Percentiles rank a stretch among this genome's conserved stretches.
phyloP scores from a whole-genome alignment of 805 yeast genomes.

The Jamesozyma rosinii region DNA sequence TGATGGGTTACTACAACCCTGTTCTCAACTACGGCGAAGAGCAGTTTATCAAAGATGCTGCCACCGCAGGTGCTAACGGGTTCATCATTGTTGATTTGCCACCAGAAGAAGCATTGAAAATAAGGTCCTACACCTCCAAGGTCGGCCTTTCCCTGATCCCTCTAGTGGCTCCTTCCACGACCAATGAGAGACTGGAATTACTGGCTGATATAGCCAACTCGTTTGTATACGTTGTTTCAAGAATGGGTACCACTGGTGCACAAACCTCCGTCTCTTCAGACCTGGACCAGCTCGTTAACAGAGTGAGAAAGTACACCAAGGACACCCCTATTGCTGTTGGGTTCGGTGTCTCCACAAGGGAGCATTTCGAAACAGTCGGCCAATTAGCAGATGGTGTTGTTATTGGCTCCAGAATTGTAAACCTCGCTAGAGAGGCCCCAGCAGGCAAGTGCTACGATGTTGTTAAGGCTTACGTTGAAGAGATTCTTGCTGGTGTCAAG shows the following conservation, averaged over 20 bases:
- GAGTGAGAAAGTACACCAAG: constrained; percentile 69
- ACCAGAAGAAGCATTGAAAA: constrained; percentile 90
- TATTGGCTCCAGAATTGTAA: constrained; percentile 80
- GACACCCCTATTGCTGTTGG: constrained; percentile 89
- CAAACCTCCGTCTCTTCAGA: constrained; percentile 49
- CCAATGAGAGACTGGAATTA: constrained; percentile 74
- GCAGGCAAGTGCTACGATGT: constrained; percentile 50
- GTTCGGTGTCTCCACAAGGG: constrained; percentile 91
- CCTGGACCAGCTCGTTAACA: constrained; percentile 56
- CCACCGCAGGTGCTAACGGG: constrained; percentile 87
- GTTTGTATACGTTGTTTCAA: constrained; percentile 89
- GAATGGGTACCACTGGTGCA: constrained; percentile 98
- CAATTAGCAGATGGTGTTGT: constrained; percentile 87
- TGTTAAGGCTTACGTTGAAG: constrained; percentile 59
- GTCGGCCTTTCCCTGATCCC: constrained; percentile 81
- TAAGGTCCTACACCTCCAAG: constrained; percentile 61
- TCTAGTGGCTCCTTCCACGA: constrained; percentile 91
- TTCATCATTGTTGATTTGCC: constrained; percentile 92
- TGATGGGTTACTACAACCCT: constrained; percentile 98
- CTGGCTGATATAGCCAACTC: constrained; percentile 86
- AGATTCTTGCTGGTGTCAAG: constrained; percentile 55
- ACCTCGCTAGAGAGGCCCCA: constrained; percentile 55
- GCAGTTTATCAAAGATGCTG: constrained; percentile 66
- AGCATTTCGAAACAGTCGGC: constrained; percentile 77
- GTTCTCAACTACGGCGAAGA: constrained; percentile 83